Evolutionary conservation across 2,329 filamentous ascomycete genomes (phyloP), one percentile per base, ranked within the genome.

Genomic region (Botryotinia convoluta): DNA sequence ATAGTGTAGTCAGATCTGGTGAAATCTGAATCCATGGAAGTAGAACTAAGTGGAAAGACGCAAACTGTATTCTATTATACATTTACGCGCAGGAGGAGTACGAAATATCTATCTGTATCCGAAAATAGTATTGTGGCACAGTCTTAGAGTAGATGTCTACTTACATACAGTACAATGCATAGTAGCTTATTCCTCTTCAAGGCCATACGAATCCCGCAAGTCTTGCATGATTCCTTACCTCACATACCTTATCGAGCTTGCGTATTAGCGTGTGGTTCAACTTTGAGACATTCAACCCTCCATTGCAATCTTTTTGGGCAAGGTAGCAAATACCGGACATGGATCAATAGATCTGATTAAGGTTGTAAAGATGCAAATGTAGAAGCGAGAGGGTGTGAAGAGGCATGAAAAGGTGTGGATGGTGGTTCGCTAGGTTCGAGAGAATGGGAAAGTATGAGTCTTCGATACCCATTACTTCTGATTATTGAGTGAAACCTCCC

Each of bases 251-350:
- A 59, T 69, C 65, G 63, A 48, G 42, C 44, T 54, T 63, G 44
- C 44, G 44, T 71, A 39, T 63, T 64, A 51, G 69, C 44, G 69
- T 71, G 59, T 71, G 69, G 69, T 60, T 71, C 57, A 71, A 71
- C 69, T 71, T 44, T 45, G 29, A 71, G 69, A 71, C 69, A 71
- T 37, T 42, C 44, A 37, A 64, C 44, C 44, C 69, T 63, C 69
- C 69, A 51, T 71, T 45, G 63, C 69, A 54, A 54, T 60, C 63
- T 54, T 62, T 64, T n/a, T 12, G 44, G 39, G 35, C 22, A 64
- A 60, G 69, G n/a, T 64, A 37, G 32, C 22, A 51, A 71, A 71
- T 71, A 71, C 69, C 69, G 69, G 44, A 63, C 69, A 63, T 63
- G 69, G 69, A 54, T 63, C 20, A 29, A 42, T 37, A 63, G 26